phyloP scores from a whole-genome alignment of 2,329 filamentous ascomycete genomes.

The Ophiostoma himal-ulmi region DNA sequence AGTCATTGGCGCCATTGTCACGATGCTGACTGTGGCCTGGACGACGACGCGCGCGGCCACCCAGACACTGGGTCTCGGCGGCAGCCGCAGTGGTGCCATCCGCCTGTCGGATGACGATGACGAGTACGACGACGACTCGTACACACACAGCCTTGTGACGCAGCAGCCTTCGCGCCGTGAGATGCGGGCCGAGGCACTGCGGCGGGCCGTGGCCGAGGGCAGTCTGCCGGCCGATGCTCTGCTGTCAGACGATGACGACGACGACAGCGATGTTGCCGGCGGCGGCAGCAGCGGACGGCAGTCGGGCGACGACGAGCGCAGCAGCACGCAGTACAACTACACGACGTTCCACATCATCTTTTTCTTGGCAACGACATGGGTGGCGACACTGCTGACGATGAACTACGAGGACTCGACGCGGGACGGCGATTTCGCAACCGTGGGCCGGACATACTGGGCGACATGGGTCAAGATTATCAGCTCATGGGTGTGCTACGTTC shows the following conservation, averaged over 20 bases:
- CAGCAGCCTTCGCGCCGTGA: slow-evolving; percentile 80
- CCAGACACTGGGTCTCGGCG: slow-evolving; percentile 71
- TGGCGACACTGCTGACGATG: slow-evolving; percentile 78
- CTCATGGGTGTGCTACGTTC: slow-evolving; percentile 90
- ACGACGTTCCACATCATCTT: slow-evolving; percentile 95
- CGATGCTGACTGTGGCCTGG: slow-evolving; percentile 94
- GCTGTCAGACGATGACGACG: slow-evolving; percentile 63
- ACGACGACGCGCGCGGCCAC: slow-evolving; percentile 95
- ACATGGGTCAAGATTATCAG: slow-evolving; percentile 99
- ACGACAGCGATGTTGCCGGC: slow-evolving; percentile 58
- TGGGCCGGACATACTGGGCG: slow-evolving; percentile 92
- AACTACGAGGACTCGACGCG: slow-evolving; percentile 61
- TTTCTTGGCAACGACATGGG: slow-evolving; percentile 92
- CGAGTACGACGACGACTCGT: slow-evolving; percentile 19
- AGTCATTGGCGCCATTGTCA: slow-evolving; percentile 87
- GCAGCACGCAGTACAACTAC: slow-evolving; percentile 92
- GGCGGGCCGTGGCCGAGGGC: slow-evolving; percentile 86
- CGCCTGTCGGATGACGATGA: slow-evolving; percentile 64
- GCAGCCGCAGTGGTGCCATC: slow-evolving; percentile 52
- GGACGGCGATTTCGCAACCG: slow-evolving; percentile 75
- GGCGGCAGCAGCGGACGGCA: slow-evolving; percentile 60
- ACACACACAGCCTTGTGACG: slow-evolving; percentile 70
- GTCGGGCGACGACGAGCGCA: slow-evolving; percentile 79
- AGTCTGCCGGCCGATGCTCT: slow-evolving; percentile 86
- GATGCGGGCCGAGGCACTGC: slow-evolving; percentile 88